These are phyloP conservation scores for Emericellopsis atlantica DNA, from an alignment of 2,329 filamentous ascomycete genomes.

Conservation along the genomic window DNA sequence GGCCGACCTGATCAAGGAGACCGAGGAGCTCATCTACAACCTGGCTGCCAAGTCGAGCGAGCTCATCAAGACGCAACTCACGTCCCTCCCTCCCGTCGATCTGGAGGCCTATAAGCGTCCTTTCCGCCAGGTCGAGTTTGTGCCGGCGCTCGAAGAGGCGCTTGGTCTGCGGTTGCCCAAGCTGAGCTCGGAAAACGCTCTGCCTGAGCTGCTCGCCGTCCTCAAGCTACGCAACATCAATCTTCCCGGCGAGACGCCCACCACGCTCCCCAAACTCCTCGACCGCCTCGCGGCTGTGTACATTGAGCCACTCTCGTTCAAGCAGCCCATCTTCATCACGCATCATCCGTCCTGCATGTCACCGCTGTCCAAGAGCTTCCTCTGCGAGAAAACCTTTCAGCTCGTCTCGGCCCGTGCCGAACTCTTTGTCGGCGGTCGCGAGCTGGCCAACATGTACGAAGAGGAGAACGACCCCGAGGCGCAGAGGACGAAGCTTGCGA, in stretches of 20 bases:
- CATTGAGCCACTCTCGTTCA: constrained; percentile 62
- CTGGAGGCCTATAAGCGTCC: constrained; percentile 34
- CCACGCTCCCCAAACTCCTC: constrained; percentile 56
- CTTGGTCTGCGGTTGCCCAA: constrained; percentile 56
- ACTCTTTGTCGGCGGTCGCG: constrained; percentile 67
- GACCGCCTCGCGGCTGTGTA: constrained; percentile 67
- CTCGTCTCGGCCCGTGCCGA: constrained; percentile 71
- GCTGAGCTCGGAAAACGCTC: constrained; percentile 40
- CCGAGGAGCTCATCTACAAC: constrained; percentile 55
- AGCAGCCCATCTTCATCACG: constrained; percentile 68
- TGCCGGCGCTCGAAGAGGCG: constrained; percentile 61
- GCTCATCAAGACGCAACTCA: constrained; percentile 30
- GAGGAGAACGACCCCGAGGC: constrained; percentile 90
- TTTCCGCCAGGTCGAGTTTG: constrained; percentile 65
- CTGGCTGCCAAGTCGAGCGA: constrained; percentile 39
- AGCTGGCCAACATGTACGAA: constrained; percentile 94
- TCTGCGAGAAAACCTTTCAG: constrained; percentile 56
- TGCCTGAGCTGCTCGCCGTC: constrained; percentile 39
- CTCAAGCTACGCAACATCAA: constrained; percentile 46
- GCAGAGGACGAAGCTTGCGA: constrained; percentile 71
- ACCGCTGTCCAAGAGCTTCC: constrained; percentile 78
- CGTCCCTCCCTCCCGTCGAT: constrained; percentile 33
- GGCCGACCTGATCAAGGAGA: constrained; percentile 60
- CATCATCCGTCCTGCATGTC: constrained; percentile 86
- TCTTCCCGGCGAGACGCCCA: constrained; percentile 50